Percentiles rank a stretch among this genome's conserved stretches.
phyloP scores from a whole-genome alignment of 2,329 filamentous ascomycete species.

The Ophiostoma piceae region DNA sequence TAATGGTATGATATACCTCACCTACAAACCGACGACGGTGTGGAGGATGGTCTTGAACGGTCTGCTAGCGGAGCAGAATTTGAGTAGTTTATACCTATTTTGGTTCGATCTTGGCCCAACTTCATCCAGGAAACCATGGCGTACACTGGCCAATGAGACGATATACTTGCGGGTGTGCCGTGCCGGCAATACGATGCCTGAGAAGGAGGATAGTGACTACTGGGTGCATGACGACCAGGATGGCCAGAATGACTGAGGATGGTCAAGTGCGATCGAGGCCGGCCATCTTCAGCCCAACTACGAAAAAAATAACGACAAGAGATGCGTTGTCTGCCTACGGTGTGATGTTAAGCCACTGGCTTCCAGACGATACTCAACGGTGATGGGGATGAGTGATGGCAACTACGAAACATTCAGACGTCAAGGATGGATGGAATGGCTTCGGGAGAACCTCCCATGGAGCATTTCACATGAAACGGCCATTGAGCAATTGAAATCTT shows the following conservation, averaged over 20 bases:
- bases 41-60: slow-evolving; percentile 52
- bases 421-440: slow-evolving; percentile 33
- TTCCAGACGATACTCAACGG: background rate
- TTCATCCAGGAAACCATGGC: slow-evolving; percentile 81
- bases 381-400: background rate
- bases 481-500: slow-evolving; percentile 50
- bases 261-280: too few relatives aligned
- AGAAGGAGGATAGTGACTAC: background rate
- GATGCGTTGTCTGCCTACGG: slow-evolving; percentile 7
- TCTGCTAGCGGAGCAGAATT: slow-evolving; percentile 67
- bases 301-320: background rate
- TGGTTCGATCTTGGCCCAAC: slow-evolving; percentile 75
- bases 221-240: too few relatives aligned
- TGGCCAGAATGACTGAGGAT: too few relatives aligned
- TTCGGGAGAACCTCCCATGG: slow-evolving; percentile 74
- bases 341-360: background rate
- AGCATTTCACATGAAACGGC: slow-evolving; percentile 73
- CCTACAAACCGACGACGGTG: slow-evolving; percentile 80
- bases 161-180: slow-evolving; percentile 66
- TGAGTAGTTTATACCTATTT: slow-evolving; percentile 39
- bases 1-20: slow-evolving; percentile 45
- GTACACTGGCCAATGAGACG: slow-evolving; percentile 69
- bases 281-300: background rate
- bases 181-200: background rate
- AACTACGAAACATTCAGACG: background rate